Evolutionary conservation across 2,329 filamentous ascomycete genomes (phyloP).

Genomic region (Pseudogymnoascus sp.): DNA sequence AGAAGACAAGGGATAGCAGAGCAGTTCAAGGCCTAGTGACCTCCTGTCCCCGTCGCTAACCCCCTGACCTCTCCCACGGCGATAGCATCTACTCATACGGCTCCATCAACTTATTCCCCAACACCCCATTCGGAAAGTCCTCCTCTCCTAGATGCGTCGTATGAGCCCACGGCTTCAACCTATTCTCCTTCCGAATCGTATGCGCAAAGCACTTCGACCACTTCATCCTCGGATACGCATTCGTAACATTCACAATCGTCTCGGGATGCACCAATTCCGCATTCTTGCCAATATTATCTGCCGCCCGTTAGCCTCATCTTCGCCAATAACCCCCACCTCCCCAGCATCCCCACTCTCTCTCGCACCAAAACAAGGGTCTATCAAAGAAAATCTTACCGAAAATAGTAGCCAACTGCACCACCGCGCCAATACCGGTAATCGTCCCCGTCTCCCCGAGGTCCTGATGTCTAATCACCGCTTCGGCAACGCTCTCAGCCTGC

Average conservation of each 20-base stretch:
- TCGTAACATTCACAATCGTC: conserved; percentile 53
- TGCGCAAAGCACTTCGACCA: conserved; percentile 60
- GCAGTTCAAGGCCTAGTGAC: too few species aligned
- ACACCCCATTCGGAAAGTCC: conserved; percentile 47
- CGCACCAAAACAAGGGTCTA: too few species aligned
- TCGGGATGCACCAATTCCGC: conserved; percentile 43
- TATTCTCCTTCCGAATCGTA: conserved; percentile 52
- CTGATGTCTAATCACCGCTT: conserved; percentile 64
- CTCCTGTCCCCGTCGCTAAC: too few species aligned
- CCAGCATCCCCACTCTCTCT: background rate
- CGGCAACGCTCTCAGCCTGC: conserved; percentile 60
- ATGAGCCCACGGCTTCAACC: conserved; percentile 63
- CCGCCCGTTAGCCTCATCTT: conserved; percentile 10
- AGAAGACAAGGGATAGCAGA: too few species aligned
- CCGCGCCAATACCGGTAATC: conserved; percentile 53
- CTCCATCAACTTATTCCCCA: conserved; percentile 49
- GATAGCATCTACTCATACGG: conserved; percentile 39
- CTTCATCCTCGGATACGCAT: conserved; percentile 46
- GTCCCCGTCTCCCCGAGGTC: conserved; percentile 58
- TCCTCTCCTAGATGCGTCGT: conserved; percentile 51
- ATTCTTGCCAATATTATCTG: conserved; percentile 57
- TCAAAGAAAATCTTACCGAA: too few species aligned
- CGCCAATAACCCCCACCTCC: background rate
- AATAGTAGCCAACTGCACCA: conserved; percentile 59
- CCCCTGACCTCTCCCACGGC: too few species aligned